Conservation (phyloP, 1,284 basidiomycete species). For the Inonotus obliquus region DNA sequence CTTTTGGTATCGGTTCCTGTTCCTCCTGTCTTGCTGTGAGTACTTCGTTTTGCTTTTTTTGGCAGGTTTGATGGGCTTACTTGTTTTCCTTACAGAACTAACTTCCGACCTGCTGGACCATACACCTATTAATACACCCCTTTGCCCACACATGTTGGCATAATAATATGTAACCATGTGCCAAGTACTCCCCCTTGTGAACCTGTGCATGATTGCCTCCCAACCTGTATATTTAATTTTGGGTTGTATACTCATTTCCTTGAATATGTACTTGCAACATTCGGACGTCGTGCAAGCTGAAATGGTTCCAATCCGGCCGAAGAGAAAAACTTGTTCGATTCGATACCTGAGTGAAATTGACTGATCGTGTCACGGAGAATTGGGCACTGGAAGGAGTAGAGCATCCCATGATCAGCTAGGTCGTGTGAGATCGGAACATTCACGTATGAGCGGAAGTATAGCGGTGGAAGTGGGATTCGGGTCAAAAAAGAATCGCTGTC, state of each 20-base stretch:
- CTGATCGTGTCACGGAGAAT: too few species aligned
- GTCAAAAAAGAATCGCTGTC: background rate
- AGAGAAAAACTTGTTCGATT: too few species aligned
- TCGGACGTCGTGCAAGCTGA: background rate
- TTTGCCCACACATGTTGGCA: background rate
- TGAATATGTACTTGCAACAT: too few species aligned
- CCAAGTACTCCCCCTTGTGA: background rate
- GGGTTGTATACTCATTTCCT: too few species aligned
- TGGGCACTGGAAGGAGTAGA: background rate
- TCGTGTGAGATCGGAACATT: background rate
- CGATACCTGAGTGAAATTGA: too few species aligned
- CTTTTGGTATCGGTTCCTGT: slow-evolving; percentile 18
- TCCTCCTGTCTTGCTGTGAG: slow-evolving; percentile 5
- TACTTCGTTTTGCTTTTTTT: background rate
- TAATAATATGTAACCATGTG: background rate
- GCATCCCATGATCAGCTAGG: background rate
- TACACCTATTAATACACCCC: background rate
- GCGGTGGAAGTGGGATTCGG: background rate
- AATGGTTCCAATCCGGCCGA: background rate
- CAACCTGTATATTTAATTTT: background rate
- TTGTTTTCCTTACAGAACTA: background rate
- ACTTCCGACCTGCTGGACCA: background rate
- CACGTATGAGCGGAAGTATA: background rate
- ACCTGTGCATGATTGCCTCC: background rate
- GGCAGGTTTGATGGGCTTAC: background rate